A percentile compares a stretch with the other conserved stretches of the same genome.
These are phyloP conservation scores for Peronospora destructor DNA, from an alignment of 352 stramenopile genomes.

Conservation along the genomic window DNA sequence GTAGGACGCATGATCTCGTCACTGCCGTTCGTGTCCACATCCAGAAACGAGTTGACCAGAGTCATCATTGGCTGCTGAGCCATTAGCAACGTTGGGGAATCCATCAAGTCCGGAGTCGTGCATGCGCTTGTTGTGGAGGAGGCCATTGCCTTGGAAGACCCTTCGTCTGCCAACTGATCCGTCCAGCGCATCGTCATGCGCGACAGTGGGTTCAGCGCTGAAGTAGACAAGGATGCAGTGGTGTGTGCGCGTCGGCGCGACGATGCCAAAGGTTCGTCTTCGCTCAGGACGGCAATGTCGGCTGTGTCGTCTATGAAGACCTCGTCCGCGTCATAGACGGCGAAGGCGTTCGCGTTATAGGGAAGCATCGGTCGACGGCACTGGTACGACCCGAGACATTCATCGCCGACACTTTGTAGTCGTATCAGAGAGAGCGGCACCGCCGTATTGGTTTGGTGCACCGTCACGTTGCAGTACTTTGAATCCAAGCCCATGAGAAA, in stretches of 20 bases:
- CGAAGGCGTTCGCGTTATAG: constrained; percentile 20
- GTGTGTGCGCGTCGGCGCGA: constrained; percentile 44
- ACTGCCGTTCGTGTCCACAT: constrained; percentile 41
- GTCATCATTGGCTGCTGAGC: constrained; percentile 32
- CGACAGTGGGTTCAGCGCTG: constrained; percentile 39
- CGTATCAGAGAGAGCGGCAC: constrained; percentile 21
- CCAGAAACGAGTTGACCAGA: constrained; percentile 43
- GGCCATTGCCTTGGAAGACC: constrained; percentile 4
- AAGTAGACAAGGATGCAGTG: constrained; percentile 28
- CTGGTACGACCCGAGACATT: constrained; percentile 12
- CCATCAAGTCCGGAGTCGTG: constrained; percentile 21
- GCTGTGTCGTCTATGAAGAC: constrained; percentile 26
- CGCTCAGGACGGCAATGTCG: constrained; percentile 33
- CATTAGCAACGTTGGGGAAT: constrained; percentile 23
- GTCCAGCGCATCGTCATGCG: constrained; percentile 42
- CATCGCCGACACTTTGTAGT: constrained; percentile 33
- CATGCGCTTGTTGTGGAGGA: constrained; percentile 26
- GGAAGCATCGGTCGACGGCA: constrained; percentile 15
- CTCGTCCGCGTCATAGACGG: constrained; percentile 21
- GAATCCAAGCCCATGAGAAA: constrained; percentile 29
- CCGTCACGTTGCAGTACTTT: constrained; percentile 57
- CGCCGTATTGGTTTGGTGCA: constrained; percentile 26
- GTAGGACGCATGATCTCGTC: constrained; percentile 40
- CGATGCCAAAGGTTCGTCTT: constrained; percentile 26
- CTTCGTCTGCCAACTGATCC: constrained; percentile 15